A percentile compares a stretch with the other conserved stretches of the same genome.
Evolutionary conservation across 805 yeast species (phyloP).

Genomic region (Spathaspora boniae): DNA sequence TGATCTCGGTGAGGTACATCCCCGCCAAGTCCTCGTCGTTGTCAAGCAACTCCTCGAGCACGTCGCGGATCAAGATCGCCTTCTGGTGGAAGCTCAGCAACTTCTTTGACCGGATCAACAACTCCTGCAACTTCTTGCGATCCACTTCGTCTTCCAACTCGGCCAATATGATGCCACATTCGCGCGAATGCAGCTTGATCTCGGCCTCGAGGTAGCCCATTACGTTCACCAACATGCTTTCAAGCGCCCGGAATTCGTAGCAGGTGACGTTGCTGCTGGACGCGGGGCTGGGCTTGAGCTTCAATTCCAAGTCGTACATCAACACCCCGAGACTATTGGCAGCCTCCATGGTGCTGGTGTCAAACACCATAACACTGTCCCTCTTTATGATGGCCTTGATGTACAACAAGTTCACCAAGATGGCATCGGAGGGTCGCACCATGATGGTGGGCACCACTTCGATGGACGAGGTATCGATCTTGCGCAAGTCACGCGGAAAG

Average conservation of each 20-base stretch:
- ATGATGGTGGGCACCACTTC: constrained; percentile 90
- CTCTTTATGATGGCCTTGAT: constrained; percentile 85
- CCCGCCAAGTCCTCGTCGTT: constrained; percentile 80
- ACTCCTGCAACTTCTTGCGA: constrained; percentile 66
- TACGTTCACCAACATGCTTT: constrained; percentile 76
- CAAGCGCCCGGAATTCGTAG: constrained; percentile 82
- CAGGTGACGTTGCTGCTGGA: constrained; percentile 12
- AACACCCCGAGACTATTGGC: constrained; percentile 70
- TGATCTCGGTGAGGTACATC: constrained; percentile 63
- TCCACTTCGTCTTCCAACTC: constrained; percentile 79
- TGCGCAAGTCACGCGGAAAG: constrained; percentile 83
- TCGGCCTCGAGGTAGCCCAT: constrained; percentile 78
- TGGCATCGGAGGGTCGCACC: constrained; percentile 68
- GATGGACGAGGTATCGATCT: constrained; percentile 67
- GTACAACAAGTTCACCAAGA: constrained; percentile 78
- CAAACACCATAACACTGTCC: constrained; percentile 80
- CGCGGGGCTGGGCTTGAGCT: constrained; percentile 43
- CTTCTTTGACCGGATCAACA: constrained; percentile 69
- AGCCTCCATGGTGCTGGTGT: constrained; percentile 63
- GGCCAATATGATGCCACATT: constrained; percentile 60
- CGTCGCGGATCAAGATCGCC: constrained; percentile 70
- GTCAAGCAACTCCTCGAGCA: constrained; percentile 78
- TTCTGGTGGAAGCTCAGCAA: constrained; percentile 74
- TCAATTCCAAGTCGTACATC: constrained; percentile 80
- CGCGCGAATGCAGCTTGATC: constrained; percentile 51